A percentile compares a stretch with the other conserved stretches of the same genome.
Evolutionary conservation across 768 basidiomycete genomes (phyloP).

Genomic region (Rubroboletus pulcherrimus): DNA sequence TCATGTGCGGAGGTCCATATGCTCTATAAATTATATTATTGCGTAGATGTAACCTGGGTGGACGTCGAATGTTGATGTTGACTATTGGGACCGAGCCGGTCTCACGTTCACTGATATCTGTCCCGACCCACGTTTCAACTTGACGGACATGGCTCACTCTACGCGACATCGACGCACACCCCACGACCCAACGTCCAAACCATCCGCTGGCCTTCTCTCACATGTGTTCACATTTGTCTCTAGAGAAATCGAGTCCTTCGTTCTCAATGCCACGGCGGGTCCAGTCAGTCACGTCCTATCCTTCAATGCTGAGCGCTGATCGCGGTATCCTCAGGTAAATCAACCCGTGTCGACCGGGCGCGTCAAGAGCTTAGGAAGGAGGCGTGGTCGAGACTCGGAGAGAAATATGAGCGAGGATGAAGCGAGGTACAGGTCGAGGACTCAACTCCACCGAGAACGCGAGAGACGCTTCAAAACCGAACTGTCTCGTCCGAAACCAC

Average conservation of each 20-base stretch:
- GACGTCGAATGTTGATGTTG: slow-evolving; percentile 4
- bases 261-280: slow-evolving; percentile 55
- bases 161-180: slow-evolving; percentile 4
- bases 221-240: slow-evolving; percentile 69
- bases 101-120: slow-evolving; percentile 14
- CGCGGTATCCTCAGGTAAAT: slow-evolving; percentile 12
- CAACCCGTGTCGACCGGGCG: slow-evolving; percentile 10
- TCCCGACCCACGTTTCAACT: neutral
- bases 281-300: slow-evolving; percentile 13
- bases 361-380: slow-evolving; percentile 6
- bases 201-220: slow-evolving; percentile 45
- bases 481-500: slow-evolving; percentile 11
- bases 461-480: slow-evolving; percentile 6
- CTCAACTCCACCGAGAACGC: slow-evolving; percentile 9
- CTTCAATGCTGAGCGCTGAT: slow-evolving; percentile 12
- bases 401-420: slow-evolving; percentile 15
- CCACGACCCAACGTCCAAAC: neutral
- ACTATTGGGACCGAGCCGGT: slow-evolving; percentile 15
- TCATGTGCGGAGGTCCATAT: slow-evolving; percentile 2
- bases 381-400: slow-evolving; percentile 6
- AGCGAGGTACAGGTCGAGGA: slow-evolving; percentile 3
- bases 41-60: slow-evolving; percentile 12
- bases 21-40: slow-evolving; percentile 7
- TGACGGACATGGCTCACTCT: slow-evolving; percentile 8
- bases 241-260: slow-evolving; percentile 67